Evolutionary conservation across 2,329 filamentous ascomycete species (phyloP).

Genomic region (Cercospora citrullina): DNA sequence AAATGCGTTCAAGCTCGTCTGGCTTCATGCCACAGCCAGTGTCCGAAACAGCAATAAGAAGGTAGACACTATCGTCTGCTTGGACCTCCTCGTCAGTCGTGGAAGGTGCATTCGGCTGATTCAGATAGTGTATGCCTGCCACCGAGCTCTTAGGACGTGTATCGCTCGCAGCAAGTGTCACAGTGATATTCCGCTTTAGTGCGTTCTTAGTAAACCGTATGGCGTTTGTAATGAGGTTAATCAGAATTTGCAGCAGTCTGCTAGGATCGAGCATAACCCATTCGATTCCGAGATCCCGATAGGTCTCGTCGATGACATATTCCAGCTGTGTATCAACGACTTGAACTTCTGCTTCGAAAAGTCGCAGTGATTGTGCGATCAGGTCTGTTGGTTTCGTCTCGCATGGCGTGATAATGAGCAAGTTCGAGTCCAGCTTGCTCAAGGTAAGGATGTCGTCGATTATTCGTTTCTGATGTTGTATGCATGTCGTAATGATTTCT

Average conservation of each 20-base stretch:
- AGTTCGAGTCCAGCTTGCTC: slow-evolving; percentile 39
- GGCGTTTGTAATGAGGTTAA: slow-evolving; percentile 21
- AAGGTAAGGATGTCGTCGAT: slow-evolving; percentile 52
- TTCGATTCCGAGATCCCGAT: slow-evolving; percentile 12
- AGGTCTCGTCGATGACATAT: slow-evolving; percentile 13
- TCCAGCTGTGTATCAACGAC: slow-evolving; percentile 38
- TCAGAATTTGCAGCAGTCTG: slow-evolving; percentile 31
- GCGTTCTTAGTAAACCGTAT: slow-evolving; percentile 28
- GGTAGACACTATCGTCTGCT: slow-evolving; percentile 38
- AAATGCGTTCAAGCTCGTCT: slow-evolving; percentile 52
- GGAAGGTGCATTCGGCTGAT: slow-evolving; percentile 4
- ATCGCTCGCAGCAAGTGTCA: slow-evolving; percentile 27
- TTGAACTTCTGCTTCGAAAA: slow-evolving; percentile 44
- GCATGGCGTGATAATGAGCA: slow-evolving; percentile 42
- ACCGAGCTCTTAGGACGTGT: slow-evolving; percentile 8
- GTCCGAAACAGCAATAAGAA: slow-evolving; percentile 38
- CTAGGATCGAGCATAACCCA: slow-evolving; percentile 29
- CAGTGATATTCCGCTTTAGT: slow-evolving; percentile 36
- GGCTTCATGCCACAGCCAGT: slow-evolving; percentile 44
- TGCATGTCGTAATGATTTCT: slow-evolving; percentile 37
- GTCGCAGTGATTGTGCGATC: slow-evolving; percentile 38
- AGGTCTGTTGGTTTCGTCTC: slow-evolving; percentile 39
- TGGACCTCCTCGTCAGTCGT: not conserved
- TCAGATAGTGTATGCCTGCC: slow-evolving; percentile 3
- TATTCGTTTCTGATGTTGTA: slow-evolving; percentile 41